Percentiles rank a stretch among this genome's conserved stretches.
Conservation (phyloP, 768 basidiomycete species). For the Leccinum olivaceopallidum region DNA sequence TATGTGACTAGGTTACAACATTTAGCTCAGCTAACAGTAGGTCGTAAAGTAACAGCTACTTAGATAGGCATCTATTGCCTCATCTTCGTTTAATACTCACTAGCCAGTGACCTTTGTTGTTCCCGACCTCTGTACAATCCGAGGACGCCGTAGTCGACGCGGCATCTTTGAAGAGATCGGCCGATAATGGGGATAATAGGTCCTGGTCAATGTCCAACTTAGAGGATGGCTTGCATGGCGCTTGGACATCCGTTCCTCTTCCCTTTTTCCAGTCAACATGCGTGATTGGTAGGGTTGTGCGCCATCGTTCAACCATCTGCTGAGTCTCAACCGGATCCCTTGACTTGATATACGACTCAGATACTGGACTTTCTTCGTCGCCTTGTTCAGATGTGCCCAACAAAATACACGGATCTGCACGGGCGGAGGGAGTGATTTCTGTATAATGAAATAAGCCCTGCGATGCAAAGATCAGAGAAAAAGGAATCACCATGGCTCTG, state of each 20-base stretch:
- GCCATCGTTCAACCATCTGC: conserved; percentile 35
- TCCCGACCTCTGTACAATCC: conserved; percentile 33
- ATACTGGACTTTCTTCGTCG: conserved; percentile 7
- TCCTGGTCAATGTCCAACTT: conserved; percentile 10
- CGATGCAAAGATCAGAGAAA: background rate
- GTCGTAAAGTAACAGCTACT: background rate
- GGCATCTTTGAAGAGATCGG: conserved; percentile 27
- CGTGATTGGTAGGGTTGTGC: conserved; percentile 25
- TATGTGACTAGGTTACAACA: background rate
- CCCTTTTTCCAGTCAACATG: conserved; percentile 13
- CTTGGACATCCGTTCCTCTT: conserved; percentile 10
- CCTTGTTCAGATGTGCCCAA: conserved; percentile 26
- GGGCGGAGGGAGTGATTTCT: conserved; percentile 30
- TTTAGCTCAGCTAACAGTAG: background rate
- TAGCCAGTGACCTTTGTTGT: conserved; percentile 34
- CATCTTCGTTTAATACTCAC: conserved; percentile 28
- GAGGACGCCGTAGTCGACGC: conserved; percentile 32
- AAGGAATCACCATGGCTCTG: conserved; percentile 29
- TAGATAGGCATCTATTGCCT: background rate
- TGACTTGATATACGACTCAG: conserved; percentile 23
- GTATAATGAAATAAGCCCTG: background rate
- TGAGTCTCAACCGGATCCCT: conserved; percentile 26
- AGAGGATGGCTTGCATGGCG: conserved; percentile 2
- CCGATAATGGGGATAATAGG: conserved; percentile 20
- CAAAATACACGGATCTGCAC: conserved; percentile 9